Evolutionary conservation across 768 basidiomycete species (phyloP), one percentile per base, ranked within the genome.

Genomic region (Lactarius quietus): DNA sequence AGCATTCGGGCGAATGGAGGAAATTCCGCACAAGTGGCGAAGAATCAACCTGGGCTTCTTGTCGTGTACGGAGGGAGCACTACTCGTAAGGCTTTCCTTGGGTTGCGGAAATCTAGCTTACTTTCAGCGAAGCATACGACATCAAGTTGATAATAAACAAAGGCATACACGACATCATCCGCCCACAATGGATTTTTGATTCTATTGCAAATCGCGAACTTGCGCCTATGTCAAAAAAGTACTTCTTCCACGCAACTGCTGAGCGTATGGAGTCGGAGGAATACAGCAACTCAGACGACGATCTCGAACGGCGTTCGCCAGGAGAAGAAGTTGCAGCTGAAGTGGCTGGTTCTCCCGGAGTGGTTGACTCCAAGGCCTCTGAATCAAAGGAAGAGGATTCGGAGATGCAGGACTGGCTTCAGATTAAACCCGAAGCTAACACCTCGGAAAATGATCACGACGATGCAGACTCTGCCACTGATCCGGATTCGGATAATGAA

Each of bases 181-280:
- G 83, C 62, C 92, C 95, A 0, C 77, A 82, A 33, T 98, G 95
- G 94, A 79, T 98, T 61, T 72, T 80, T 41, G 91, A 94, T 71
- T 95, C 88, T 28, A 80, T 95, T n/a, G 78, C 81, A 6, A 77
- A 78, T 33, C 82, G 81, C 14, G 77, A 83, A 63, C 78, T 80
- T 23, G 75, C 85, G 31, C 87, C 92, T 1, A 76, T 95, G 64
- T 80, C 74, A 43, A 87, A 88, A 75, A 92, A 90, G 72, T 92
- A 92, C 73, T 91, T 92, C 75, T 92, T 92, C 77, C 84, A 89
- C 71, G 86, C 90, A 5, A 89, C 86, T 0, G 74, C 78, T 1
- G 76, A 74, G 7, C 81, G 87, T 43, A 78, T 74, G 68, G 75
- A 78, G 20, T 77, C 75, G 12, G 79, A 82, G 1, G 88, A 86